Evolutionary conservation across 2,329 filamentous ascomycete species (phyloP).

Genomic region (Fusarium keratoplasticum): DNA sequence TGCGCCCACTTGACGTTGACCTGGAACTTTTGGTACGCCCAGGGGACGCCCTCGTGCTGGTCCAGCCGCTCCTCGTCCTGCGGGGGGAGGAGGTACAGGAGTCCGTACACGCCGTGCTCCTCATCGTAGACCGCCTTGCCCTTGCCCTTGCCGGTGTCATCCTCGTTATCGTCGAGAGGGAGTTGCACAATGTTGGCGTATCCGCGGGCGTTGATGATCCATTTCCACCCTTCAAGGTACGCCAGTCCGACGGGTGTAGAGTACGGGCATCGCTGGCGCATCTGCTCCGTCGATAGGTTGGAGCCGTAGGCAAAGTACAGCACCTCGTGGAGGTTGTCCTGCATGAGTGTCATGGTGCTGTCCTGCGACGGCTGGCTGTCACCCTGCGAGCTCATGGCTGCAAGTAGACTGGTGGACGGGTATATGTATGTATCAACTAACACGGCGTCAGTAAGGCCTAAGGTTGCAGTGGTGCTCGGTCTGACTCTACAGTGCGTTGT

Average conservation of each 20-base stretch:
- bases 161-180: conserved; percentile 10
- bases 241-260: conserved; percentile 69
- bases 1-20: conserved; percentile 49
- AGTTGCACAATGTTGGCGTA: conserved; percentile 74
- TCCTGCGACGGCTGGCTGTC: conserved; percentile 51
- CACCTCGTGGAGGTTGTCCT: conserved; percentile 50
- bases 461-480: neutral
- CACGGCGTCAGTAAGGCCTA: neutral
- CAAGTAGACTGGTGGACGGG: neutral
- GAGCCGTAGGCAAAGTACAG: conserved; percentile 79
- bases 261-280: conserved; percentile 70
- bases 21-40: conserved; percentile 67
- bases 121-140: neutral
- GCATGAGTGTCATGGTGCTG: conserved; percentile 51
- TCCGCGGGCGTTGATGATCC: conserved; percentile 75
- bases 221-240: conserved; percentile 66
- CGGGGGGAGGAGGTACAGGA: conserved; percentile 64
- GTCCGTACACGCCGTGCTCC: conserved; percentile 63
- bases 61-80: conserved; percentile 66
- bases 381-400: conserved; percentile 45
- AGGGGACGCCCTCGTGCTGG: conserved; percentile 70
- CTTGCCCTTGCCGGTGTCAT: conserved; percentile 4
- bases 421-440: conserved; percentile 5
- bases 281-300: conserved; percentile 75
- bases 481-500: neutral